Evolutionary conservation across 164 flowering plant species (phyloP), one percentile per base, ranked within the genome.

Genomic region (Annona squamosa): DNA sequence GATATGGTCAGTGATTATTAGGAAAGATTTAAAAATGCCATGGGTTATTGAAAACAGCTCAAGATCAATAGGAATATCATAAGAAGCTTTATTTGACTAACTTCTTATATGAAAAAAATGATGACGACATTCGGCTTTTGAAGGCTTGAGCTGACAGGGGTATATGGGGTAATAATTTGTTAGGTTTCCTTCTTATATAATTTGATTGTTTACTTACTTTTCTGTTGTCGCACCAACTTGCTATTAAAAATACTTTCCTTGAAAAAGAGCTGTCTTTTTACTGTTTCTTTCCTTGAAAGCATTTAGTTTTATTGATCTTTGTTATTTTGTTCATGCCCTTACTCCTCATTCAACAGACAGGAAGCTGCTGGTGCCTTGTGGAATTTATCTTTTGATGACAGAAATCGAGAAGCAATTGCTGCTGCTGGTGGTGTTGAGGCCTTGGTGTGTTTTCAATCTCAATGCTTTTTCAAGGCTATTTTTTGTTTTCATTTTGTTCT

Each of bases 291-390:
- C n/a, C 63, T 3, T 18, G 69, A 67, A 67, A 7, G 52, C 57
- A 68, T 13, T 43, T 18, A 26, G 41, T 69, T 13, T 16, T 10
- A 43, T 4, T 47, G 62, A 10, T 70, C 46, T 56, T 48, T n/a
- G 71, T 13, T 74, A 17, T 44, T 19, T 70, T 42, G 12, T 57
- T 59, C 2, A 17, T 66, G 48, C 43, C 12, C 12, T 66, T 3
- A 41, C 61, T 56, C 45, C 72, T 73, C 67, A 18, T 74, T 48
- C 19, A 77, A 76, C 85, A 95, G 98, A 85, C 97, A 96, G 81
- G 99, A 93, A 82, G 98, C 99, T 77, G 99, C 99, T 78, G 99
- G 99, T 77, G 99, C 99, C 46, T 77, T 96, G 74, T 96, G 99
- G 99, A 96, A 96, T 82, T 79, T 96, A 70, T 93, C 99, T 72